phyloP scores from a whole-genome alignment of 441 rosid genomes.

The Syzygium malaccense region DNA sequence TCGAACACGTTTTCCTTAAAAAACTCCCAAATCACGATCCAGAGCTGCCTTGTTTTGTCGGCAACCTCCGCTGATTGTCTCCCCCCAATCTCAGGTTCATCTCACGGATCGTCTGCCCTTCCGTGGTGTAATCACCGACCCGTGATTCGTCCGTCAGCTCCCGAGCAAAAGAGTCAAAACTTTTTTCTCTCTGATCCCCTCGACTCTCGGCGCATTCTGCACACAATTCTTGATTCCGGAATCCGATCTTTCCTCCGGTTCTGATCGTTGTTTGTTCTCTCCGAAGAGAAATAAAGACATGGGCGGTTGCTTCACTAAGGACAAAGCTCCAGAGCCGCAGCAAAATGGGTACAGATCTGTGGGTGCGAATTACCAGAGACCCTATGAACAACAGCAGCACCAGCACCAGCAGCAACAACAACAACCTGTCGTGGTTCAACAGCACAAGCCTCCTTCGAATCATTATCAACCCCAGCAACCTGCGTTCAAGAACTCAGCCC shows the following conservation, averaged over 20 bases:
- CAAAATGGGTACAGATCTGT: conserved; percentile 37
- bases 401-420: neutral
- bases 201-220: conserved; percentile 3
- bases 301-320: conserved; percentile 63
- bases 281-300: conserved; percentile 16
- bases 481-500: conserved; percentile 13
- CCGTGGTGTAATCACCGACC: neutral
- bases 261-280: neutral
- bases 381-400: conserved; percentile 4
- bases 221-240: neutral
- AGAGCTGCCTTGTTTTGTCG: neutral
- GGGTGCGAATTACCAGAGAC: conserved; percentile 14
- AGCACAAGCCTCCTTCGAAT: conserved; percentile 17
- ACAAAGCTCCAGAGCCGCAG: conserved; percentile 17
- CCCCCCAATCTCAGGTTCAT: neutral
- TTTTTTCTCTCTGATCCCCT: neutral
- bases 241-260: neutral
- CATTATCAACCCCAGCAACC: conserved; percentile 19
- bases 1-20: neutral
- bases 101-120: neutral
- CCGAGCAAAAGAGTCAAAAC: neutral
- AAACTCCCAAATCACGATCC: neutral
- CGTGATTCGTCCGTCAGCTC: neutral
- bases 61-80: neutral
- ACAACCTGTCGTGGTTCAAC: conserved; percentile 18